Base-by-base conservation (phyloP, 768 basidiomycete species). In the Tephrocybe rancida region DNA sequence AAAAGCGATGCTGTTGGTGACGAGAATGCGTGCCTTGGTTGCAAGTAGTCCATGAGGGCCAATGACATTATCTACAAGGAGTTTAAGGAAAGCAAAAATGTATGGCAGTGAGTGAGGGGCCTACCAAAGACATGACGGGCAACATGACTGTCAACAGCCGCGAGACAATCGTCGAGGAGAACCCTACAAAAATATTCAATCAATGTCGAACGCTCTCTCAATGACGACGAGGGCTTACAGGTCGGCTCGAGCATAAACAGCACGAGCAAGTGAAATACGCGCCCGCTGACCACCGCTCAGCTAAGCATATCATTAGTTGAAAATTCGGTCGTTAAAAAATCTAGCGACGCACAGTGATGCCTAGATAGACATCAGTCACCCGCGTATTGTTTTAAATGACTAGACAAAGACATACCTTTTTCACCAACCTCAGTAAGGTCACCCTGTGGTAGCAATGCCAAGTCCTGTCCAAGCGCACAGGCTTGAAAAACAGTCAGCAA, bases 181-280 rank as follows among this genome's bases (percentile, higher is more conserved):
- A 89, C 74, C 27, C 87, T 88, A 27, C 3, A 13, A 26, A n/a
- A 50, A 8, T 6, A 52, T 41, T 2, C 5, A 48, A 21, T 11
- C 4, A 5, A 11, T 34, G 26, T 35, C 13, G 2, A 3, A 41
- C 13, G n/a, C n/a, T n/a, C 41, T 35, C 37, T 29, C 34, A 44
- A 11, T 21, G 14, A 21, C 8, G 34, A 45, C 3, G 24, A 14
- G 5, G 21, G 69, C 84, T 63, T 61, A 93, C 82, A 97, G 67
- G 67, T 98, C 95, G 1, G 95, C 93, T 41, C 95, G 81, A 3
- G 93, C 86, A 69, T 98, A 98, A 0, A 96, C 90, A 2, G 92
- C 92, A 26, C 95, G 77, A 5, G 96, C 96, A 8, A 97, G 75
- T 13, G 88, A 82, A 6, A 95, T 79, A 25, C 92, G 84, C 47